These are phyloP conservation scores for Schwanniomyces polymorphus DNA, from an alignment of 805 yeast species.

Conservation along the genomic window DNA sequence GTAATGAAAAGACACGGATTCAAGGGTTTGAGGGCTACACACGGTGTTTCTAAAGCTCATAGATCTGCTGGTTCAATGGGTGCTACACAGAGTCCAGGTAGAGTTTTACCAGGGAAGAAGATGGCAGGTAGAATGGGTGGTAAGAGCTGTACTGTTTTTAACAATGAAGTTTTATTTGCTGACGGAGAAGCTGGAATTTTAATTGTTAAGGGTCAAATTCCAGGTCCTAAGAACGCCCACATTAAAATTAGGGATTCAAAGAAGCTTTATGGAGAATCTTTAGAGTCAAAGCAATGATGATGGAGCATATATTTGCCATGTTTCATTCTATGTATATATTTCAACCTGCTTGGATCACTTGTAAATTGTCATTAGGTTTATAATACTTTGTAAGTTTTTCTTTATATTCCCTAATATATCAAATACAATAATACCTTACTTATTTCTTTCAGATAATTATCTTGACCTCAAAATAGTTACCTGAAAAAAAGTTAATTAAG, in stretches of 20 bases:
- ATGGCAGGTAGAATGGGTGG: conserved; percentile 99
- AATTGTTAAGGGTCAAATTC: conserved; percentile 83
- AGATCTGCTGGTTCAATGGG: conserved; percentile 98
- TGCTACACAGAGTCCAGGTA: conserved; percentile 92
- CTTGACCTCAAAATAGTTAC: conserved; percentile 14
- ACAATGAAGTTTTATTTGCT: conserved; percentile 72
- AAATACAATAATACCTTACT: background rate
- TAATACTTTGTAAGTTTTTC: background rate
- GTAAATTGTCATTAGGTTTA: background rate
- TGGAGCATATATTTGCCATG: background rate
- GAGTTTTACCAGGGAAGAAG: conserved; percentile 93
- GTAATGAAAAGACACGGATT: conserved; percentile 96
- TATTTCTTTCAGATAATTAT: background rate
- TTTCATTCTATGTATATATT: conserved; percentile 4
- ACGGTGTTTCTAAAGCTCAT: conserved; percentile 92
- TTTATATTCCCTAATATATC: background rate
- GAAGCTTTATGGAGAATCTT: conserved; percentile 45
- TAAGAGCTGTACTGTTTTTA: conserved; percentile 68
- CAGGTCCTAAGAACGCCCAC: conserved; percentile 80
- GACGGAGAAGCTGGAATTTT: conserved; percentile 81
- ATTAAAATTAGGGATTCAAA: conserved; percentile 81
- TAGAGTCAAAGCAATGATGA: conserved; percentile 10
- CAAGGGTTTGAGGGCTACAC: conserved; percentile 86
- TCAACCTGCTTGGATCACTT: background rate
- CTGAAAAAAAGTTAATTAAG: conserved; percentile 8